phyloP scores from a whole-genome alignment of 2,329 filamentous ascomycete genomes.

The Ophiocordyceps sinensis region DNA sequence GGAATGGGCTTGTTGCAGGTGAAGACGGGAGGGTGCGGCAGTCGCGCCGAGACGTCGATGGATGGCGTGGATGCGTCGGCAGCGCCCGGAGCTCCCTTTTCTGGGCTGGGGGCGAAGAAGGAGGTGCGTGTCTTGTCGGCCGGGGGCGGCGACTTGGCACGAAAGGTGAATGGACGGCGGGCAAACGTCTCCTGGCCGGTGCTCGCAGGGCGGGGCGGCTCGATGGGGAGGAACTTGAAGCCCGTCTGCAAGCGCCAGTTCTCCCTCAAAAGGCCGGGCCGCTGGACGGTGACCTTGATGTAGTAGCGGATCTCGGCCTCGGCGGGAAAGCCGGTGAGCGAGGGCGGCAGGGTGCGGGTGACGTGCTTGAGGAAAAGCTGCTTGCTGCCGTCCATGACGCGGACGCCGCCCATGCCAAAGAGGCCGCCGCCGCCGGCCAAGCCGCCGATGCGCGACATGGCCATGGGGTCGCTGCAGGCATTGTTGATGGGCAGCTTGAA shows the following conservation, averaged over 20 bases:
- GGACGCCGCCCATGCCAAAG: conserved; percentile 36
- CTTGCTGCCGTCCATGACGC: conserved; percentile 48
- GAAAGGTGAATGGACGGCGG: conserved; percentile 50
- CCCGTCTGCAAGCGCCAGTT: conserved; percentile 58
- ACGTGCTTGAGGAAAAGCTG: conserved; percentile 56
- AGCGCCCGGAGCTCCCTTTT: conserved; percentile 9
- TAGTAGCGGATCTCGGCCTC: conserved; percentile 89
- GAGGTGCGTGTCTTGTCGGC: conserved; percentile 37
- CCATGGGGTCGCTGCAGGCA: conserved; percentile 41
- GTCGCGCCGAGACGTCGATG: conserved; percentile 60
- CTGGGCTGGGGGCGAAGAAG: conserved; percentile 36
- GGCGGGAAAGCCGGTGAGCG: conserved; percentile 70
- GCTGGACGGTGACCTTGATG: conserved; percentile 84
- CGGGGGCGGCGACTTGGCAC: conserved; percentile 20
- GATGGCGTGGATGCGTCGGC: conserved; percentile 32
- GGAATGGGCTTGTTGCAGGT: conserved; percentile 82
- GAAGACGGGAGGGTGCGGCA: conserved; percentile 77
- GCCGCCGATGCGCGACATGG: conserved; percentile 39
- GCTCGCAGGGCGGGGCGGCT: conserved; percentile 59
- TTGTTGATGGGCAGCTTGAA: conserved; percentile 74
- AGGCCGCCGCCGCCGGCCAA: conserved; percentile 29
- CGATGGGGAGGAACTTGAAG: conserved; percentile 85
- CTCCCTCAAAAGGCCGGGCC: conserved; percentile 81
- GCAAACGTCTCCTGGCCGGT: conserved; percentile 73
- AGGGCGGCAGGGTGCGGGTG: conserved; percentile 77